Evolutionary conservation across 768 basidiomycete species (phyloP), one percentile per base, ranked within the genome.

Genomic region (Imleria badia): DNA sequence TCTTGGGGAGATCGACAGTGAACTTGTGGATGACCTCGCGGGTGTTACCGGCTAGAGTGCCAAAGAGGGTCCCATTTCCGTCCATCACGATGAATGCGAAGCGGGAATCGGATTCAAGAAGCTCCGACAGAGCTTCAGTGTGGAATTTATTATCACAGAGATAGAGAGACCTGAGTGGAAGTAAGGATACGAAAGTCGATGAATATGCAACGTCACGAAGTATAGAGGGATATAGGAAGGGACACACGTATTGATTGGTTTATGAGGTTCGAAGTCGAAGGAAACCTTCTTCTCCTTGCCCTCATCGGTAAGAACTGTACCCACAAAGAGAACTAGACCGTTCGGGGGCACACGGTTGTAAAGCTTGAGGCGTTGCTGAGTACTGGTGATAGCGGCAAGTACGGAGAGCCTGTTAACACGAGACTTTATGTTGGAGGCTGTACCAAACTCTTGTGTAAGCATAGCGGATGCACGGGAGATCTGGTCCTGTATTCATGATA

Each of bases 11-110:
- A 74, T 98, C 97, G 69, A 99, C 97, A 19, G 93, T 93, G 78
- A 98, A 98, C 74, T 98, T 98, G 78, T 99, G 97, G 52, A 96
- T 80, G 48, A 99, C 85, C 61, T 98, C 95, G 60, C 97, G 93
- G 19, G 97, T 96, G 74, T 98, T 98, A 45, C 97, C 97, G 0
- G 96, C 85, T 52, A 99, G 84, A 5, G 89, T 91, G 54, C 97
- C 97, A 64, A 98, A 98, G 34, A 99, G 86, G 6, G 94, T 91
- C 35, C 96, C 96, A 72, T 97, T 98, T 78, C 94, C 92, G 66
- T 97, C 96, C 96, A 98, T 98, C 68, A 98, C 93, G 72, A 99
- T 97, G 80, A 99, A 99, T 29, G 94, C 97, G 72, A 98, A 99
- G 67, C 92, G 91, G 61, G 91, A 90, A 72, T 99, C 97, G 19